A percentile compares a stretch with the other conserved stretches of the same genome.
These are phyloP conservation scores for Pinus taeda DNA, from an alignment of 75 land plant genomes.

Conservation along the genomic window DNA sequence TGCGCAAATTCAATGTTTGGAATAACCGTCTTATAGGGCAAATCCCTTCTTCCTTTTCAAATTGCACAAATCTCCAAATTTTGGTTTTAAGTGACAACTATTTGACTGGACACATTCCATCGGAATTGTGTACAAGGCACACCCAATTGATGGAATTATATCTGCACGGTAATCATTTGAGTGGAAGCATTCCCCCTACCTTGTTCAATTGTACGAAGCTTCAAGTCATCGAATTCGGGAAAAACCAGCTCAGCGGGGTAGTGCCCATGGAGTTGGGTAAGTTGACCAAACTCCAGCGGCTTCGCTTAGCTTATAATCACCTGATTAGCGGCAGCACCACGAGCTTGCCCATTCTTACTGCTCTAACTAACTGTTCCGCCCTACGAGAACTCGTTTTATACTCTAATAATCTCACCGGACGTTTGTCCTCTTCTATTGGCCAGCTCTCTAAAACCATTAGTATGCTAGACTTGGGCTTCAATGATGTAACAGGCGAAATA, in stretches of 20 bases:
- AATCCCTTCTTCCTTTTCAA: constrained; percentile 30
- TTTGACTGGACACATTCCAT: constrained; percentile 44
- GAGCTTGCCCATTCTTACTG: neutral
- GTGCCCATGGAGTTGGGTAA: constrained; percentile 29
- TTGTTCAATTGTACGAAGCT: constrained; percentile 19
- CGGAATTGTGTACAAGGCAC: constrained; percentile 27
- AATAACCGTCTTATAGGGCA: constrained; percentile 16
- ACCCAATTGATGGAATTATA: constrained; percentile 13
- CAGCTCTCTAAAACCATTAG: neutral
- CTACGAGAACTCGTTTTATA: neutral
- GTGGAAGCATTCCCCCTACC: constrained; percentile 8
- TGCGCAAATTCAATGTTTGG: neutral
- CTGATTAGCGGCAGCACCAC: neutral
- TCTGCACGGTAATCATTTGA: constrained; percentile 11
- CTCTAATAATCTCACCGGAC: neutral
- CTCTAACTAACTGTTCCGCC: neutral
- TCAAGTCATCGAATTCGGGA: constrained; percentile 4
- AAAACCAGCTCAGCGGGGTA: constrained; percentile 15
- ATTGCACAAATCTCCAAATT: constrained; percentile 22
- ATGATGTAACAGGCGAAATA: neutral
- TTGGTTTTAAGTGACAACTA: constrained; percentile 45
- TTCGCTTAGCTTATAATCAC: neutral
- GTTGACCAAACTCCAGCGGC: neutral
- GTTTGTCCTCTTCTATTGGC: neutral
- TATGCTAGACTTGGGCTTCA: constrained; percentile 6